Percentiles rank a stretch among this genome's conserved stretches.
Evolutionary conservation across 1,284 basidiomycete genomes (phyloP).

Genomic region (Ganoderma meredithae): DNA sequence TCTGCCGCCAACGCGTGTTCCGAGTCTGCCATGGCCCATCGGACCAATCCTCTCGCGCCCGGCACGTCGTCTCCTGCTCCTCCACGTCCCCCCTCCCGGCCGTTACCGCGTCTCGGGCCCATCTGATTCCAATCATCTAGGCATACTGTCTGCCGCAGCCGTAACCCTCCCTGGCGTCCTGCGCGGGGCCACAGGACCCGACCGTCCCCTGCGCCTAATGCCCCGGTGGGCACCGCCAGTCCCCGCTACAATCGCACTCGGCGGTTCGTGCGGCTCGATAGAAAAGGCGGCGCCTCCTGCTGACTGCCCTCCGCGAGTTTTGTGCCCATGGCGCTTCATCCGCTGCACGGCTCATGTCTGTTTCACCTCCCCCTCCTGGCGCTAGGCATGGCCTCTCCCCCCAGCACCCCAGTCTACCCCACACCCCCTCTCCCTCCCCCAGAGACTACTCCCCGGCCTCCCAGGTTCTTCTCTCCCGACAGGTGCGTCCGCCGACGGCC

Average conservation of each 20-base stretch:
- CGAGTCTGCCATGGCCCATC: slow-evolving; percentile 24
- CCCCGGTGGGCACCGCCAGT: neutral
- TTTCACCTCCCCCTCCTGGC: slow-evolving; percentile 27
- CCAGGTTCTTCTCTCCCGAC: slow-evolving; percentile 34
- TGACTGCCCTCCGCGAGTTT: slow-evolving; percentile 5
- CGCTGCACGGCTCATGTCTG: slow-evolving; percentile 25
- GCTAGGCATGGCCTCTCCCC: slow-evolving; percentile 29
- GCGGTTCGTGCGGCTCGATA: slow-evolving; percentile 23
- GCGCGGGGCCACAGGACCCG: slow-evolving; percentile 18
- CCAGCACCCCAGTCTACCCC: slow-evolving; percentile 23
- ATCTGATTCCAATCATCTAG: slow-evolving; percentile 23
- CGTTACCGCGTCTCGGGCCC: slow-evolving; percentile 25
- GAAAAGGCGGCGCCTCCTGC: slow-evolving; percentile 29
- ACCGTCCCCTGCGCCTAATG: slow-evolving; percentile 15
- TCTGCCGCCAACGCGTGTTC: slow-evolving; percentile 22
- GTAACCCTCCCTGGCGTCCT: slow-evolving; percentile 26
- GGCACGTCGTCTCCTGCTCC: slow-evolving; percentile 24
- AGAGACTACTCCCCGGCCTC: neutral
- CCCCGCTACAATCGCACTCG: slow-evolving; percentile 13
- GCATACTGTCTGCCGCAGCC: slow-evolving; percentile 25
- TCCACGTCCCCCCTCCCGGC: slow-evolving; percentile 22
- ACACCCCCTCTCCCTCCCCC: slow-evolving; percentile 13
- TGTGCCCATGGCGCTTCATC: slow-evolving; percentile 30
- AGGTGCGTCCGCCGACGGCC: slow-evolving; percentile 31
- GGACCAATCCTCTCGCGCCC: slow-evolving; percentile 23